Conservation (phyloP, 768 basidiomycete genomes). For the Leccinellum luteum region DNA sequence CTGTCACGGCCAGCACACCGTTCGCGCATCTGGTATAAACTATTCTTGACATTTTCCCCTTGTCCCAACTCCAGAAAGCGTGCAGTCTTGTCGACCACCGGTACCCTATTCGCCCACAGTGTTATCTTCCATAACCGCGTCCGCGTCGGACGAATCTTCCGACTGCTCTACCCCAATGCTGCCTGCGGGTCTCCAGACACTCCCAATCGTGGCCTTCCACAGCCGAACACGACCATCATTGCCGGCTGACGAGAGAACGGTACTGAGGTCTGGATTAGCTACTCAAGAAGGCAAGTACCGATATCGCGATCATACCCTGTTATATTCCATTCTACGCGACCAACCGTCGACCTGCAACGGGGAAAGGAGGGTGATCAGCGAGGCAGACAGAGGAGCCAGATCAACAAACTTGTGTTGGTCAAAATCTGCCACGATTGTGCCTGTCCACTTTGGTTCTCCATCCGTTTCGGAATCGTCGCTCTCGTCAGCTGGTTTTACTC, state of each 20-base stretch:
- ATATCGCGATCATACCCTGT: slow-evolving; percentile 54
- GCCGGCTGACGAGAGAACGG: slow-evolving; percentile 78
- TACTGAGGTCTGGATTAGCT: slow-evolving; percentile 42
- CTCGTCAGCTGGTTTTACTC: slow-evolving; percentile 60
- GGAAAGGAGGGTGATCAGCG: slow-evolving; percentile 2
- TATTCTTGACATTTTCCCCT: background rate
- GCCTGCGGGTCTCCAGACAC: slow-evolving; percentile 81
- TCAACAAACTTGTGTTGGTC: slow-evolving; percentile 71
- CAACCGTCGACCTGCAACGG: slow-evolving; percentile 59
- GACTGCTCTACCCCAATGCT: slow-evolving; percentile 79
- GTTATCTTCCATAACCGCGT: slow-evolving; percentile 45
- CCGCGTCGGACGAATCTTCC: slow-evolving; percentile 44
- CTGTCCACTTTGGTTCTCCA: slow-evolving; percentile 59
- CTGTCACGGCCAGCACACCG: background rate
- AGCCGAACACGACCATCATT: slow-evolving; percentile 80
- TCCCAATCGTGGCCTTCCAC: slow-evolving; percentile 84
- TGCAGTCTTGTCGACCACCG: background rate
- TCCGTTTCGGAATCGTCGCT: slow-evolving; percentile 43
- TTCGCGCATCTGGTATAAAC: background rate
- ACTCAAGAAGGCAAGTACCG: background rate
- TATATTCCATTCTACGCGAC: slow-evolving; percentile 93
- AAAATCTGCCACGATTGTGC: slow-evolving; percentile 78
- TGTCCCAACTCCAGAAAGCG: background rate
- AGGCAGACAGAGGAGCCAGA: background rate
- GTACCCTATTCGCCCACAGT: slow-evolving; percentile 31